phyloP scores from a whole-genome alignment of 768 basidiomycete species.

The Leucogyrophana mollusca region DNA sequence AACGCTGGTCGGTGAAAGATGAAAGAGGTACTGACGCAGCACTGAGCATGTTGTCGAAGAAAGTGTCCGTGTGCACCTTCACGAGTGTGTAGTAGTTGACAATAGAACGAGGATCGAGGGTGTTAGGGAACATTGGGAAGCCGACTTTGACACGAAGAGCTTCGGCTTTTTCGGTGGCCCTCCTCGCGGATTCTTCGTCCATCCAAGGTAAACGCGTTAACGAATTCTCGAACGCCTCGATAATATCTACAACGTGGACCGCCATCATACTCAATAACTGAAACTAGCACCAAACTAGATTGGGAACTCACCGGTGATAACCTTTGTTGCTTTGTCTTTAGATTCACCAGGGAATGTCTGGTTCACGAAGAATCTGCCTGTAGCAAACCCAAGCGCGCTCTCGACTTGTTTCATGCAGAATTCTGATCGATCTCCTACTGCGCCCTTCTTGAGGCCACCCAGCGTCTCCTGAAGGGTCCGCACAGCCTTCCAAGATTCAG shows the following conservation, averaged over 20 bases:
- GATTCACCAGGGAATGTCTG: constrained; percentile 79
- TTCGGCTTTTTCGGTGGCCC: constrained; percentile 79
- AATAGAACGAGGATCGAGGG: constrained; percentile 65
- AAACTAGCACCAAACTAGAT: background rate
- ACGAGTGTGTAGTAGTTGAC: constrained; percentile 72
- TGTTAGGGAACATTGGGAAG: constrained; percentile 87
- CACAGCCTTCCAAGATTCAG: constrained; percentile 77
- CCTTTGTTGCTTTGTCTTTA: constrained; percentile 73
- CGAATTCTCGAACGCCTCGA: constrained; percentile 79
- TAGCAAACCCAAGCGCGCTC: constrained; percentile 78
- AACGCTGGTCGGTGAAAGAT: constrained; percentile 8
- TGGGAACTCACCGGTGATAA: constrained; percentile 65
- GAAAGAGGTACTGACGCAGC: constrained; percentile 41
- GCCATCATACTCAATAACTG: background rate
- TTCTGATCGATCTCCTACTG: constrained; percentile 78
- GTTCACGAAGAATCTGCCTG: constrained; percentile 87
- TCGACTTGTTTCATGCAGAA: constrained; percentile 79
- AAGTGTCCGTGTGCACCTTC: constrained; percentile 62
- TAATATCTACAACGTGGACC: constrained; percentile 54
- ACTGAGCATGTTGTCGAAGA: constrained; percentile 82
- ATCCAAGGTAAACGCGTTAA: constrained; percentile 84
- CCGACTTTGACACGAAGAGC: constrained; percentile 79
- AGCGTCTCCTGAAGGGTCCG: constrained; percentile 70
- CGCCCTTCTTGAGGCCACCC: constrained; percentile 84
- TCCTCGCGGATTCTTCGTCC: constrained; percentile 77